Evolutionary conservation across 495 filamentous ascomycete species (phyloP).

Genomic region (Talaromyces adpressus): DNA sequence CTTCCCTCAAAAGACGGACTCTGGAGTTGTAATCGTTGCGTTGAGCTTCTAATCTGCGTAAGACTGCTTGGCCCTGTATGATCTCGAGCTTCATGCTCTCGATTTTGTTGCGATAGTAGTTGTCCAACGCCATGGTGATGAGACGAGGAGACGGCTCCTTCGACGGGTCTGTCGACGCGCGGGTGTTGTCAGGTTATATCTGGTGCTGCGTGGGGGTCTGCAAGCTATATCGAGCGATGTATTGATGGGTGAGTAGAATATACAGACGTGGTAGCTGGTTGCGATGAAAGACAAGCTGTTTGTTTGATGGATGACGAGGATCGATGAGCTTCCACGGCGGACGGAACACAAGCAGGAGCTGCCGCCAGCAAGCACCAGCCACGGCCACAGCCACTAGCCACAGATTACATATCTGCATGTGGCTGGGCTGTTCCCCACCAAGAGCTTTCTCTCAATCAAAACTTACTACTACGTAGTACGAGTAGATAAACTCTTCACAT

Average conservation of each 20-base stretch:
- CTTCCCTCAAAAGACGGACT: constrained; percentile 90
- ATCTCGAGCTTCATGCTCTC: constrained; percentile 99
- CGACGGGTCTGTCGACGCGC: constrained; percentile 15
- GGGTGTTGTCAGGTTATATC: neutral
- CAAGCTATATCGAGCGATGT: neutral
- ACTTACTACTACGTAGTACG: no score
- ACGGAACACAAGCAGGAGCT: neutral
- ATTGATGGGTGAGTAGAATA: neutral
- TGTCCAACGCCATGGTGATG: constrained; percentile 88
- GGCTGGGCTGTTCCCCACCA: neutral
- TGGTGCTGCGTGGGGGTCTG: neutral
- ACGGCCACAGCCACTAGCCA: neutral
- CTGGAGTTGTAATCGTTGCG: constrained; percentile 99
- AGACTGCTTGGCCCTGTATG: constrained; percentile 91
- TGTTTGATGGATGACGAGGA: neutral
- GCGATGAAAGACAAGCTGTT: neutral
- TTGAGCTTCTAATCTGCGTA: constrained; percentile 92
- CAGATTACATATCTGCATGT: neutral
- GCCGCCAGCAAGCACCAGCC: neutral
- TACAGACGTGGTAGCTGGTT: neutral
- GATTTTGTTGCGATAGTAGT: constrained; percentile 99
- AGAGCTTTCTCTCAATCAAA: neutral
- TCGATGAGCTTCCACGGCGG: constrained; percentile 6
- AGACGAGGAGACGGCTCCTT: constrained; percentile 18
- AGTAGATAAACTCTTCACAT: neutral